Base-by-base conservation (phyloP, 23 red algal species). In the Agarophyton chilense region DNA sequence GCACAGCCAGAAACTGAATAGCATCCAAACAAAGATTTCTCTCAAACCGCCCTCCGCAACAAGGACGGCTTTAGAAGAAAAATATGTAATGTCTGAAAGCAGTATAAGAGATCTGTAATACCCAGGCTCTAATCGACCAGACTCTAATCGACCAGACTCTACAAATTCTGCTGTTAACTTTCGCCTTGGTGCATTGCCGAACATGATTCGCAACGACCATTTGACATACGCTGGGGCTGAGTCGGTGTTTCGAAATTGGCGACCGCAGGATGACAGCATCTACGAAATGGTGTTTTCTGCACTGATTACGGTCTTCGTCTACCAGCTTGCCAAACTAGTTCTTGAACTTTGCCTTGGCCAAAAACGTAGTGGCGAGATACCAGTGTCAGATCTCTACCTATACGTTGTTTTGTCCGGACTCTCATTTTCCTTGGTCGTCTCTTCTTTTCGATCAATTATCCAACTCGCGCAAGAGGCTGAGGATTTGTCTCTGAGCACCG, bases 281-380 rank as follows among this genome's bases (percentile, higher is more conserved):
- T 70, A 40, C 40, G 64, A 70, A 70, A 36, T 70, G 9, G n/a
- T 70, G 21, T 42, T 70, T 22, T 16, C 64, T 4, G 64, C 40
- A 70, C 64, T 70, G 36, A 33, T 70, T 42, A 70, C 64, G 1
- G 64, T 70, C 1, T 70, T 70, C 64, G 64, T 70, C 17, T 70
- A 70, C 64, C 64, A 70, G 64, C 64, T 70, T 33, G 40, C 34
- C 19, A 70, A 70, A 42, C 64, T 70, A 6, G 21, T 42, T 70
- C 64, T 70, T 70, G 64, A 70, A 70, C 34, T 70, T 40, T 21
- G 2, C 34, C 64, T 70, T 21, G 64, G 64, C 3, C 64, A 70
- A 70, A 70, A 17, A 42, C 35, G 34, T n/a, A 70, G 18, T 36
- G 64, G 64, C n/a, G 64, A 70, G 64, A 70, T 70, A 70, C 14